Conservation (phyloP, 176 grass and related monocot genomes). For the Carex kokanica region DNA sequence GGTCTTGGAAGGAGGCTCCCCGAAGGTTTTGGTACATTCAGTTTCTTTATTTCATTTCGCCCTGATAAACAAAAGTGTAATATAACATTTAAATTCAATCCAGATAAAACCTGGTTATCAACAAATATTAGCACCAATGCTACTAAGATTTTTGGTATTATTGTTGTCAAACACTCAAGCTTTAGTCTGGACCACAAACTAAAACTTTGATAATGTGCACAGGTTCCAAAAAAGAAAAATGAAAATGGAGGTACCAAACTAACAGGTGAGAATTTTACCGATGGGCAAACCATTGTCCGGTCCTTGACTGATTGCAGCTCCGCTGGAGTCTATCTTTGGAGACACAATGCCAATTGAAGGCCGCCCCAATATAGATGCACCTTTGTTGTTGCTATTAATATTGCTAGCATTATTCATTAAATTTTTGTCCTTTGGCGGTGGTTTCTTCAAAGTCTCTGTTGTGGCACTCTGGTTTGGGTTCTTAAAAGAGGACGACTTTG, state of each 20-base stretch:
- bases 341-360: conserved; percentile 35
- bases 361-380: conserved; percentile 48
- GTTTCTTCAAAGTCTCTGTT: conserved; percentile 36
- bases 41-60: conserved; percentile 61
- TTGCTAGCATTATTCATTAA: conserved; percentile 23
- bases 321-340: conserved; percentile 48
- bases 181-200: neutral
- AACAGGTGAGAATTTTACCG: conserved; percentile 33
- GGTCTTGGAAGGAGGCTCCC: conserved; percentile 34
- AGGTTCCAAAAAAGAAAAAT: neutral
- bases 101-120: neutral
- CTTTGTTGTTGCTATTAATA: conserved; percentile 36
- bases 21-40: conserved; percentile 32
- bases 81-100: neutral
- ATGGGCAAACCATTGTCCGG: conserved; percentile 32
- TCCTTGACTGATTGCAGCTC: conserved; percentile 37
- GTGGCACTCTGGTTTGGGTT: conserved; percentile 46
- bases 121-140: neutral
- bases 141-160: neutral
- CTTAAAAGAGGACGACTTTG: conserved; percentile 66
- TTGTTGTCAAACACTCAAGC: neutral
- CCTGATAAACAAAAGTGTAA: conserved; percentile 39
- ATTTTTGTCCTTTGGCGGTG: conserved; percentile 36
- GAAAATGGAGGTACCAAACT: neutral
- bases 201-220: neutral